Base-by-base conservation (phyloP, 352 stramenopile genomes). In the Ochromonadaceae sp. region DNA sequence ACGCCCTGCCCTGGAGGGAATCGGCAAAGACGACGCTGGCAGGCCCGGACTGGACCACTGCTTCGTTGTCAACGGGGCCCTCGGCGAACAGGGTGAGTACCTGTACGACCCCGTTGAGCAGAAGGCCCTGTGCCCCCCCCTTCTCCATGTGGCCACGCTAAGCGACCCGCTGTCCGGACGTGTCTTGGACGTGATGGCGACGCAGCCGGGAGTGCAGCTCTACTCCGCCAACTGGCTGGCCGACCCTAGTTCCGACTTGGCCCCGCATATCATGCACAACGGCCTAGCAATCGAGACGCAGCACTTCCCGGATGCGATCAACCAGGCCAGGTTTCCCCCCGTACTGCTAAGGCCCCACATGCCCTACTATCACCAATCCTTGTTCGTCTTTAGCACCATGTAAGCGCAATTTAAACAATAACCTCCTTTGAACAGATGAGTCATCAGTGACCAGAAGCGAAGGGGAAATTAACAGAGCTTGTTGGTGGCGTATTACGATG, bases 151-250 rank as follows among this genome's bases (percentile, higher is more conserved):
- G 22, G 66, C 38, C 25, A 39, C 46, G 9, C 34, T 59, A 2
- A 34, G 31, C 39, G 26, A 30, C 26, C 14, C 28, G 14, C 20
- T 2, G 1, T 34, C n/a, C 2, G 69, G 66, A 7, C 34, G 59
- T 14, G 5, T 36, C 15, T 48, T 74, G 32, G 43, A 48, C 3
- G 34, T 74, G 1, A 15, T 31, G 1, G 67, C 58, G 25, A 70
- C 39, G 15, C 66, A 74, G 50, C 66, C 66, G 14, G 69, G 66
- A 17, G 36, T 74, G 20, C 69, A 74, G 35, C 26, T 74, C 0
- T 74, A 74, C 48, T 70, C 69, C 26, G 69, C 30, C 26, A 74
- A 74, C 52, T 74, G 56, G n/a, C 40, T 72, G 20, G 17, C 40
- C 15, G 39, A 44, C n/a, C 14, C 15, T 5, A 52, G 32, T 59